Evolutionary conservation across 305 asterid species (phyloP), one percentile per base, ranked within the genome.

Genomic region (Andrographis paniculata): DNA sequence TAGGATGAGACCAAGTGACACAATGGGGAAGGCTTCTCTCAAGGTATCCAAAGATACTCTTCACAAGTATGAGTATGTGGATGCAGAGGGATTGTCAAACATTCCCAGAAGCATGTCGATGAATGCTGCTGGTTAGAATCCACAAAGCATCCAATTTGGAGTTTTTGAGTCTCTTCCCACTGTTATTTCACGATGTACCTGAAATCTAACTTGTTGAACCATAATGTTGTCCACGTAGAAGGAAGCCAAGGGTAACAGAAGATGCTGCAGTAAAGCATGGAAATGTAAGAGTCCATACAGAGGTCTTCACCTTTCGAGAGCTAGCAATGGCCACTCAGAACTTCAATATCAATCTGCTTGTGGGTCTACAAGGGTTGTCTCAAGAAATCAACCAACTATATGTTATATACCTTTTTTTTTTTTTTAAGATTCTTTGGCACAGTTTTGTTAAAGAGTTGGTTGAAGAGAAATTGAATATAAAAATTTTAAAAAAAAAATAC

Each of bases 341-440:
- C 57, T 87, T 87, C 71, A 75, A 77, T 20, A 66, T 91, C 3
- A 85, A 84, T 8, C 56, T 74, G 33, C 69, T 78, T 5, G 71
- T 87, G 97, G 56, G 95, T 87, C 39, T 87, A 84, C 31, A 80
- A 56, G 53, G 97, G 97, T 45, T 52, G 63, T 50, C 71, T 84
- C 59, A 73, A 69, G 72, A 73, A 61, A 48, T 71, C 79, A 0
- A 88, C 42, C 78, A 88, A 61, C 95, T 84, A 62, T 12, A 20
- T 9, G 14, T n/a, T 8, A 28, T 6, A 28, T 23, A 23, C 28
- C 28, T 3, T 22, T 16, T 46, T 14, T 8, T 1, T 17, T 16
- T 1, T 2, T 4, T 3, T 20, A 4, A 3, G n/a, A n/a, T n/a
- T n/a, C n/a, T n/a, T n/a, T n/a, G n/a, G n/a, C n/a, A n/a, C n/a